Evolutionary conservation across 495 filamentous ascomycete species (phyloP).

Genomic region (Penicillium paxilli): DNA sequence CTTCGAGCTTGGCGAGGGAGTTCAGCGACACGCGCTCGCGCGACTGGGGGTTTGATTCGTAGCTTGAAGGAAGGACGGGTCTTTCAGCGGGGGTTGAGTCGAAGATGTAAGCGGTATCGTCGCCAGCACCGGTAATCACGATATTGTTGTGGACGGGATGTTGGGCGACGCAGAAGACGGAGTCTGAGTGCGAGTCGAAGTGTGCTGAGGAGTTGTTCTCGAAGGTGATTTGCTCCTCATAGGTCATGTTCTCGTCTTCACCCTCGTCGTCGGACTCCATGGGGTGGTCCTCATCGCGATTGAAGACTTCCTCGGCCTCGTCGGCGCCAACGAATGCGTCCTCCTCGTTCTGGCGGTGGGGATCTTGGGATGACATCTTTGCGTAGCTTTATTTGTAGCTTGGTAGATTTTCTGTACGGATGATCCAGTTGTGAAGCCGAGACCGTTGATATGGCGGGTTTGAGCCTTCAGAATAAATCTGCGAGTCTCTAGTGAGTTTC

Average conservation of each 20-base stretch:
- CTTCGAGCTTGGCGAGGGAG: conserved; percentile 68
- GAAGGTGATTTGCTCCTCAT: conserved; percentile 67
- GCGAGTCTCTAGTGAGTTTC: too few relatives aligned
- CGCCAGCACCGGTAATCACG: conserved; percentile 85
- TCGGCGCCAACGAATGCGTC: conserved; percentile 63
- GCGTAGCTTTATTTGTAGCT: neutral
- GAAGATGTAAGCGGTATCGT: conserved; percentile 80
- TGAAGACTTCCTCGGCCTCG: conserved; percentile 70
- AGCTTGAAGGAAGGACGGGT: conserved; percentile 71
- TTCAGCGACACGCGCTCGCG: conserved; percentile 58
- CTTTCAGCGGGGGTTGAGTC: conserved; percentile 62
- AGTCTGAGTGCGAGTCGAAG: conserved; percentile 85
- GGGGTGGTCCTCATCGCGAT: conserved; percentile 66
- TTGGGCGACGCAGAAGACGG: conserved; percentile 88
- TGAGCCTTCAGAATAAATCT: too few relatives aligned
- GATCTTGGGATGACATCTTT: conserved; percentile 51
- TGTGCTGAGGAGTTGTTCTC: conserved; percentile 90
- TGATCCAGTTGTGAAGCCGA: neutral
- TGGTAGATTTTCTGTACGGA: neutral
- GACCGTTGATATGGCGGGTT: neutral
- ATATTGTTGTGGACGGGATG: conserved; percentile 79
- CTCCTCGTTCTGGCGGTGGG: conserved; percentile 51
- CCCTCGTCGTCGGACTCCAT: conserved; percentile 66
- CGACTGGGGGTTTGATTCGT: conserved; percentile 64
- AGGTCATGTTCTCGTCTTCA: conserved; percentile 58